Evolutionary conservation across 148 eudicot genomes (phyloP).

Genomic region (Vaccinium darrowii): DNA sequence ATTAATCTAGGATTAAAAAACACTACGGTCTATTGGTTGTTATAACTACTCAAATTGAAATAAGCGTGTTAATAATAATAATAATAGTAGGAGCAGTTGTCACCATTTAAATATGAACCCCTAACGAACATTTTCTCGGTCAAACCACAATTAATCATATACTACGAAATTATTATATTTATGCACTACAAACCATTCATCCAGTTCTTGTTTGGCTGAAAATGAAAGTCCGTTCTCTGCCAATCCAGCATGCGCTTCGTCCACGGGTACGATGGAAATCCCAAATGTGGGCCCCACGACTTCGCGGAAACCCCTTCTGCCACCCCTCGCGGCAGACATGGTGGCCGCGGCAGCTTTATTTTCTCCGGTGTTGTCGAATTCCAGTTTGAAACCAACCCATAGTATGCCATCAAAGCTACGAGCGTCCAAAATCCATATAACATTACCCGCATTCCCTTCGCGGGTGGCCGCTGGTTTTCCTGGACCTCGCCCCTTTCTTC

Average conservation of each 20-base stretch:
- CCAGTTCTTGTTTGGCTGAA: conserved; percentile 72
- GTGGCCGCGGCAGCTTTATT: conserved; percentile 8
- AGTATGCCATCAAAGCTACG: conserved; percentile 22
- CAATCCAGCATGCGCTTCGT: conserved; percentile 37
- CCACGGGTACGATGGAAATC: conserved; percentile 25
- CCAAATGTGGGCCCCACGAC: conserved; percentile 24
- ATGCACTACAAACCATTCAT: conserved; percentile 55
- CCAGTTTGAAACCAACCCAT: background rate
- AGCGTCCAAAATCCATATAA: conserved; percentile 32
- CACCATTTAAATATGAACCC: background rate
- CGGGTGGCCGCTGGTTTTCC: background rate
- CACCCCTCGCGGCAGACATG: conserved; percentile 40
- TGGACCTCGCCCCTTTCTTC: background rate
- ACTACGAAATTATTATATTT: background rate
- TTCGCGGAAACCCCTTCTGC: conserved; percentile 49
- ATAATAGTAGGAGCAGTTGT: background rate
- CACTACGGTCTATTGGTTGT: background rate
- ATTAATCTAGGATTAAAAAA: background rate
- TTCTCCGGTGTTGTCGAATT: background rate
- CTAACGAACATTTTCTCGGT: background rate
- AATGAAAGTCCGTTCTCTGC: conserved; percentile 73
- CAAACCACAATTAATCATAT: too few relatives aligned
- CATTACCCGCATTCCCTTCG: conserved; percentile 14
- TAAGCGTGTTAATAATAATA: too few relatives aligned
- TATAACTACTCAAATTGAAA: too few relatives aligned